Evolutionary conservation across 2,329 filamentous ascomycete species (phyloP).

Genomic region (Apiospora rasikravindrae): DNA sequence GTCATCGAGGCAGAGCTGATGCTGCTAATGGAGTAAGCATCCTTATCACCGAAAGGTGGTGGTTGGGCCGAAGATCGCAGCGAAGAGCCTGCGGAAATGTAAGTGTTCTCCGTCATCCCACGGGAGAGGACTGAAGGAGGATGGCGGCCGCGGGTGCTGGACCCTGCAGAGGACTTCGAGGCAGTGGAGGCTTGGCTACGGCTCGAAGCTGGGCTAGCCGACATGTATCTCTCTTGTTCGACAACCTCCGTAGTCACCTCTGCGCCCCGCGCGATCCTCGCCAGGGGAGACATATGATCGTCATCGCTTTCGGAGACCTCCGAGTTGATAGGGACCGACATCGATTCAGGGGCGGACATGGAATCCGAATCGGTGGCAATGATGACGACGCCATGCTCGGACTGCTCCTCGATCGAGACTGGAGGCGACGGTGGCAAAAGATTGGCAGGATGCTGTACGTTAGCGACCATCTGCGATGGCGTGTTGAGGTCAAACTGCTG

Average conservation of each 20-base stretch:
- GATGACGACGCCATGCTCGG: conserved; percentile 56
- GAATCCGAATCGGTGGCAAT: conserved; percentile 61
- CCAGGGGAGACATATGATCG: conserved; percentile 75
- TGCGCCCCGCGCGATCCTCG: conserved; percentile 75
- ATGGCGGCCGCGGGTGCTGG: conserved; percentile 56
- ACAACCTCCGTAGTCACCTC: conserved; percentile 65
- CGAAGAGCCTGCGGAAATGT: conserved; percentile 71
- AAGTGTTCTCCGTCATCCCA: conserved; percentile 66
- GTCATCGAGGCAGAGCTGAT: conserved; percentile 55
- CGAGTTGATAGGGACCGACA: conserved; percentile 61
- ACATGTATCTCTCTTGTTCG: conserved; percentile 63
- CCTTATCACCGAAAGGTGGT: conserved; percentile 44
- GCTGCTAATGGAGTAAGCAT: conserved; percentile 62
- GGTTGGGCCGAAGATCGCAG: conserved; percentile 46
- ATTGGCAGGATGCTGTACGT: conserved; percentile 84
- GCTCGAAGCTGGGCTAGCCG: conserved; percentile 70
- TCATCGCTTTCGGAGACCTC: conserved; percentile 77
- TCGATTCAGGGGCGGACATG: conserved; percentile 27
- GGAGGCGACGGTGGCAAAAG: conserved; percentile 81
- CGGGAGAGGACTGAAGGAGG: conserved; percentile 58
- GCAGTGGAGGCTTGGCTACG: conserved; percentile 58
- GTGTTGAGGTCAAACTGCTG: conserved; percentile 96
- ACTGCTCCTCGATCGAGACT: conserved; percentile 77
- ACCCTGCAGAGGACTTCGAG: conserved; percentile 60
- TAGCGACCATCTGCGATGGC: conserved; percentile 78